These are phyloP conservation scores for Epichloe gansuensis DNA, from an alignment of 2,329 filamentous ascomycete species.

Conservation along the genomic window DNA sequence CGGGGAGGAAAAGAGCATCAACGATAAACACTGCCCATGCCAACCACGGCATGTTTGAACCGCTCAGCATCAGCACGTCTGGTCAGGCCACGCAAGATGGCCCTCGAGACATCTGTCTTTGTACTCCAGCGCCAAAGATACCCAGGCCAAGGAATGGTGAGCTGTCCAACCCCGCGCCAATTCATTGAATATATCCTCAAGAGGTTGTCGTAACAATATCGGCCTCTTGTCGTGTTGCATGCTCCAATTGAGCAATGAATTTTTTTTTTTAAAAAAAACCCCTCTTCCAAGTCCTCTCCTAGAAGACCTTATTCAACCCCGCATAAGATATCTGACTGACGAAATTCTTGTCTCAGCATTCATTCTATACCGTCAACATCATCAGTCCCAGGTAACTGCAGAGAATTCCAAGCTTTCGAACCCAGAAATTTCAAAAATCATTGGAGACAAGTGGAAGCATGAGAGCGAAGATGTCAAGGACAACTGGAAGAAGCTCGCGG, in stretches of 20 bases:
- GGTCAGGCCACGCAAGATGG: constrained; percentile 17
- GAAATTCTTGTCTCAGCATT: constrained; percentile 51
- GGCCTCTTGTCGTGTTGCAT: neutral
- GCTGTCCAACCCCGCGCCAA: constrained; percentile 13
- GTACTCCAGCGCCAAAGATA: constrained; percentile 42
- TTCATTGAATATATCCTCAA: neutral
- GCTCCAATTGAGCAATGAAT: neutral
- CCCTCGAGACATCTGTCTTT: constrained; percentile 39
- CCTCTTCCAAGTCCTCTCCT: neutral
- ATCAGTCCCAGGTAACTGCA: constrained; percentile 69
- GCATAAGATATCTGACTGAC: constrained; percentile 12
- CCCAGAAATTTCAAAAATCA: constrained; percentile 94
- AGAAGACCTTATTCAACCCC: neutral
- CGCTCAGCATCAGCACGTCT: constrained; percentile 17
- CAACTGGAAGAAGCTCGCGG: constrained; percentile 79
- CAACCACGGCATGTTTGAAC: constrained; percentile 22
- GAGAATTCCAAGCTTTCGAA: constrained; percentile 84
- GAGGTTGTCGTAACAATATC: neutral
- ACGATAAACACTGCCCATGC: constrained; percentile 33
- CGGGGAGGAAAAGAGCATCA: constrained; percentile 30
- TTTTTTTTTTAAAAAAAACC: neutral
- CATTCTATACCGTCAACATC: constrained; percentile 90
- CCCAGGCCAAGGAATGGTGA: constrained; percentile 47
- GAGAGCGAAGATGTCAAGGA: constrained; percentile 63
- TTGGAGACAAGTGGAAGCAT: constrained; percentile 81